phyloP scores from a whole-genome alignment of 331 rosid genomes.

The Malus hybrid region DNA sequence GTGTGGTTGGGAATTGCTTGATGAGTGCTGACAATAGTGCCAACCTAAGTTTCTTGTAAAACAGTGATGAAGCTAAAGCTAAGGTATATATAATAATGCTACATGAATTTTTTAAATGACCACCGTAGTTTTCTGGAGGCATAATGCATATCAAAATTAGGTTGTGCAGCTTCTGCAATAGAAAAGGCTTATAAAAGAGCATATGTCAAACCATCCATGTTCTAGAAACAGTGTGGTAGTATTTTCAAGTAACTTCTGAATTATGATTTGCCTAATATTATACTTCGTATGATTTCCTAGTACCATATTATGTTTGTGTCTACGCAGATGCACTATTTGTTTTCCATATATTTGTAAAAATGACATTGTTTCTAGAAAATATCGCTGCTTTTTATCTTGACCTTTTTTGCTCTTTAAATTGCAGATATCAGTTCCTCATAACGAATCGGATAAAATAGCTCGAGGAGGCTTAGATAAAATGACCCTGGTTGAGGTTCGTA shows the following conservation, averaged over 20 bases:
- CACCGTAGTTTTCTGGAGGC: not conserved
- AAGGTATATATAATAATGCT: not conserved
- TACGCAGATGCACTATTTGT: not conserved
- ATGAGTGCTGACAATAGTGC: not conserved
- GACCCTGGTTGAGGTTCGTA: slow-evolving; percentile 84
- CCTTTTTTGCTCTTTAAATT: not conserved
- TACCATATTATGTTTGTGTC: not conserved
- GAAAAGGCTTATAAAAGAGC: not conserved
- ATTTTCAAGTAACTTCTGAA: not conserved
- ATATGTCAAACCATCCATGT: not conserved
- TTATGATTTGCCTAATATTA: not conserved
- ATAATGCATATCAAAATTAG: not conserved
- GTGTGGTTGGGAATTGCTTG: not conserved
- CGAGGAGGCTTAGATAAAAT: slow-evolving; percentile 85
- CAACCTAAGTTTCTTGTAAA: not conserved
- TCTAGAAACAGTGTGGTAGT: not conserved
- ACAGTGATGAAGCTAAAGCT: not conserved
- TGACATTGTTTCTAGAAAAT: not conserved
- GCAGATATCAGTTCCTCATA: slow-evolving; percentile 89
- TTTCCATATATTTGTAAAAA: not conserved
- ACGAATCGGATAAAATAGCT: slow-evolving; percentile 70
- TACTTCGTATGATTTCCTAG: not conserved
- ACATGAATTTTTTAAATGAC: not conserved
- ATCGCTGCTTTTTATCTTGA: not conserved
- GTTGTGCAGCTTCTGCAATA: not conserved